These are phyloP conservation scores for Eutrema japonicum DNA, from an alignment of 345 rosid species.

Conservation along the genomic window DNA sequence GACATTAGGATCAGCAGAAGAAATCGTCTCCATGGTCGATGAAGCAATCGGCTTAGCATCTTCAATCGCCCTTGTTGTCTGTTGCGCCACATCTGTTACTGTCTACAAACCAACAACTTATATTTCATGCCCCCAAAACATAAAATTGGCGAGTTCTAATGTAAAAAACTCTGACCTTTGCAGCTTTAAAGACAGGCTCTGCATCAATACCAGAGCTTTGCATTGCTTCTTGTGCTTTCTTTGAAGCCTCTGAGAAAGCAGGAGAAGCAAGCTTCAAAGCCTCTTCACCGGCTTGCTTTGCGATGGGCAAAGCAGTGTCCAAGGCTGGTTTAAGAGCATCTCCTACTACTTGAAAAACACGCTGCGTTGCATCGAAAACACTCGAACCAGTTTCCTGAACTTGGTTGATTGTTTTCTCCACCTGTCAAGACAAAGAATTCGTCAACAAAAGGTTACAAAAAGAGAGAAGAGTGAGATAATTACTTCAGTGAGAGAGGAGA, in stretches of 20 bases:
- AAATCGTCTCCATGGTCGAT: conserved; percentile 71
- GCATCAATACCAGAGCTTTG: conserved; percentile 80
- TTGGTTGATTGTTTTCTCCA: conserved; percentile 83
- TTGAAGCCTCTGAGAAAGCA: conserved; percentile 77
- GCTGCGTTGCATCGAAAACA: conserved; percentile 63
- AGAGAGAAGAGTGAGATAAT: background rate
- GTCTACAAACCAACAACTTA: conserved; percentile 50
- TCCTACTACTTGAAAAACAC: conserved; percentile 60
- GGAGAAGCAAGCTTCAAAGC: conserved; percentile 89
- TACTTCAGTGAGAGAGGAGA: conserved; percentile 82
- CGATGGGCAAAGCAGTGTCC: conserved; percentile 68
- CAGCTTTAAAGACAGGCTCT: conserved; percentile 69
- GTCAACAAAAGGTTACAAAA: conserved; percentile 9
- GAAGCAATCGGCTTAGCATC: conserved; percentile 84
- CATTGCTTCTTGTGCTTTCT: conserved; percentile 89
- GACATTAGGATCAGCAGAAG: conserved; percentile 74
- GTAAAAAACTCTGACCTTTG: conserved; percentile 59
- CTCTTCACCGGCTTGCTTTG: conserved; percentile 78
- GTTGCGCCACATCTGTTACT: conserved; percentile 74
- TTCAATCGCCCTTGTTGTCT: conserved; percentile 66
- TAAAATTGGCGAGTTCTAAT: background rate
- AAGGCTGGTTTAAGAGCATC: conserved; percentile 79
- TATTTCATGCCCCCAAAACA: background rate
- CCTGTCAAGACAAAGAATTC: conserved; percentile 47
- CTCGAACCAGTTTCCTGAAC: conserved; percentile 70